Evolutionary conservation across 2,329 filamentous ascomycete genomes (phyloP).

Genomic region (Alternaria alternata): DNA sequence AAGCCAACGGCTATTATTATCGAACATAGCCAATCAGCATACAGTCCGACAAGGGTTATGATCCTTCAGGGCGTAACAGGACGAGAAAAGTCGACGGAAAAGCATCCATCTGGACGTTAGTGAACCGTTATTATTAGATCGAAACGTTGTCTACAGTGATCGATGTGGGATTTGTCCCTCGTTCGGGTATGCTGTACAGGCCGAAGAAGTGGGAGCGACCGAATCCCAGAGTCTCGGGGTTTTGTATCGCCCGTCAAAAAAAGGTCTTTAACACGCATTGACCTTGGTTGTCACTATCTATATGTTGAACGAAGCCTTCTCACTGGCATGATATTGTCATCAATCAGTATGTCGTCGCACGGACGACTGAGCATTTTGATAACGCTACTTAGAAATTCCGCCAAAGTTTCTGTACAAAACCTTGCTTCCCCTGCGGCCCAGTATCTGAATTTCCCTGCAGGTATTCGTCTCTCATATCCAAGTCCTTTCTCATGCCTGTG

Average conservation of each 20-base stretch:
- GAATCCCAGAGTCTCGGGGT: not conserved
- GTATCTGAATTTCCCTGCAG: slow-evolving; percentile 13
- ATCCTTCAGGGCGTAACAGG: slow-evolving; percentile 1
- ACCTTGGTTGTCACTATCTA: not conserved
- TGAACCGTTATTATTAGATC: not conserved
- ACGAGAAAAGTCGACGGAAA: not conserved
- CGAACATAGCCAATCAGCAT: not conserved
- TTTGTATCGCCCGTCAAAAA: not conserved
- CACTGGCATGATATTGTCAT: not conserved
- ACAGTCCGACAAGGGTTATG: not conserved
- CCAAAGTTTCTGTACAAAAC: slow-evolving; percentile 19
- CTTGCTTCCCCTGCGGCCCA: slow-evolving; percentile 14
- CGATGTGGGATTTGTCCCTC: not conserved
- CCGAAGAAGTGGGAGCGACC: not conserved
- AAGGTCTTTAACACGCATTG: not conserved
- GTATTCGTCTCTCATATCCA: slow-evolving; percentile 40
- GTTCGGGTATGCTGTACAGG: not conserved
- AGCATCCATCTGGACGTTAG: not conserved
- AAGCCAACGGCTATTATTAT: not conserved
- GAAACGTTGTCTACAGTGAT: not conserved
- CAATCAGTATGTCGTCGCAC: not conserved
- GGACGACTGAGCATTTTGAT: not conserved
- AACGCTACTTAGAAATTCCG: slow-evolving; percentile 12
- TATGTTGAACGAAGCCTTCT: not conserved
- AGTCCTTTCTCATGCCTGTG: slow-evolving; percentile 47